Evolutionary conservation across 768 basidiomycete genomes (phyloP), one percentile per base, ranked within the genome.

Genomic region (Mycena rosella): DNA sequence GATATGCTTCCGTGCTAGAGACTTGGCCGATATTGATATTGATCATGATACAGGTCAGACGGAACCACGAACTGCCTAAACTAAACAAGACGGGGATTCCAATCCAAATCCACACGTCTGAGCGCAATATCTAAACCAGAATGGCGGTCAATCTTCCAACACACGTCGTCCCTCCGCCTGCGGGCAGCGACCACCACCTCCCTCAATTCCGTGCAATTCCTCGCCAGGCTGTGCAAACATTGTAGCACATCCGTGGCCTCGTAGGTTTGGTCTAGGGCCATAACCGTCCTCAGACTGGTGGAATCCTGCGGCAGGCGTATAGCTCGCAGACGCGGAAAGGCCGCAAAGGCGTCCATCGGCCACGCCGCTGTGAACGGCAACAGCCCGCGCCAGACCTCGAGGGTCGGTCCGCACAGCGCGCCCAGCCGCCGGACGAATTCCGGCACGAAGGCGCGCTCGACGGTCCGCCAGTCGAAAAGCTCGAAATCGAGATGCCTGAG

Each of bases 141-240:
- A 27, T 52, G 60, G 34, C 60, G 65, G 44, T 54, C 58, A 10
- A 66, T 34, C 17, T 54, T 66, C 65, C 65, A 66, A 22, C 38
- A 59, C 3, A 4, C 13, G 15, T 59, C 45, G 10, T 30, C 26
- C 20, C 2, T 22, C 5, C 24, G n/a, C 9, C 15, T 10, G 27
- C 24, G 32, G 15, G 11, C 30, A 1, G 45, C 34, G 17, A 64
- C 24, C 14, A 45, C 17, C 7, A 65, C 65, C 38, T 66, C 65
- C 51, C 60, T 49, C 10, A 65, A 40, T 32, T 30, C 34, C 15
- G 4, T 18, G 58, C 65, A 66, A 5, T 15, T 60, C 42, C 15
- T 22, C 14, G 42, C 51, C 29, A 66, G 53, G 10, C 15, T 29
- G 17, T 18, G 49, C 26, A n/a, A 7, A 29, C 13, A 27, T 13